Evolutionary conservation across 441 rosid species (phyloP).

Genomic region (Heliophila coronopifolia): DNA sequence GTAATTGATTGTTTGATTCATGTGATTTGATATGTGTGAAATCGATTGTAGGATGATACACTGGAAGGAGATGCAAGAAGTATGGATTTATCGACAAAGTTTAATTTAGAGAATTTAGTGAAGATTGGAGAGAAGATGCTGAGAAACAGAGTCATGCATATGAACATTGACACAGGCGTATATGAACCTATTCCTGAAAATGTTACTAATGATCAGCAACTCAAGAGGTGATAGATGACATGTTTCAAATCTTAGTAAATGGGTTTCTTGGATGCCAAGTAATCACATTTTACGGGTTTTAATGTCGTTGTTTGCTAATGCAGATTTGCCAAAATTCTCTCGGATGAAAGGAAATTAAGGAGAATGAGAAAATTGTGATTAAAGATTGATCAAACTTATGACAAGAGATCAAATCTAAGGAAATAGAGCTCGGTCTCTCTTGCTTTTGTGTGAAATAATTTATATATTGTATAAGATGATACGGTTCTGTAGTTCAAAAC

Average conservation of each 20-base stretch:
- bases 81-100: slow-evolving; percentile 33
- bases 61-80: slow-evolving; percentile 32
- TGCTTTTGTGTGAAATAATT: background rate
- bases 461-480: too few relatives aligned
- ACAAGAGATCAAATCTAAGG: background rate
- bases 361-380: slow-evolving; percentile 2
- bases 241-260: background rate
- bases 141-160: slow-evolving; percentile 28
- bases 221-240: slow-evolving; percentile 25
- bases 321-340: slow-evolving; percentile 45
- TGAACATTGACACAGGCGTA: slow-evolving; percentile 34
- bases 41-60: slow-evolving; percentile 36
- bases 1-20: background rate
- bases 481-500: too few relatives aligned
- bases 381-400: slow-evolving; percentile 15
- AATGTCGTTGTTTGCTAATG: background rate
- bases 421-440: background rate
- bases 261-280: background rate
- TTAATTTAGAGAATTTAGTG: slow-evolving; percentile 38
- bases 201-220: slow-evolving; percentile 38
- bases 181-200: slow-evolving; percentile 32
- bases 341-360: slow-evolving; percentile 40
- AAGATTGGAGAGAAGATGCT: slow-evolving; percentile 35
- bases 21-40: background rate
- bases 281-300: background rate